Base-by-base conservation (phyloP, 2,329 filamentous ascomycete species). In the Arthroderma sp. region DNA sequence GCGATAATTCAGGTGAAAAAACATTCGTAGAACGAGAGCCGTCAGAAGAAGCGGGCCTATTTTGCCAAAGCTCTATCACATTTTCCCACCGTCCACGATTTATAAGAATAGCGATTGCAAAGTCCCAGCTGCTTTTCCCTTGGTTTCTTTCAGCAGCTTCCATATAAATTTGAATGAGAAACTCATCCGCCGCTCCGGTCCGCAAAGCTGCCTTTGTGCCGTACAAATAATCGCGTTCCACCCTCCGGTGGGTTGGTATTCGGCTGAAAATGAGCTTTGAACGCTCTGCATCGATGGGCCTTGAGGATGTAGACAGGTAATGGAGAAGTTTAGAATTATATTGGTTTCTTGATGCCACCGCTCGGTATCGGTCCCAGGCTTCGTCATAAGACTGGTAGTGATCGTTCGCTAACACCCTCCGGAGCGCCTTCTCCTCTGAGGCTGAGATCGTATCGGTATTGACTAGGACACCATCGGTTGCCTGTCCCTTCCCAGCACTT, bases 181-280 rank as follows among this genome's bases (percentile, higher is more conserved):
- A 52, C 2, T 62, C 60, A 9, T 64, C 47, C 47, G 66, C 58
- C 15, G 62, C 55, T 10, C 68, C 56, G n/a, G 52, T 55, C 28
- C 48, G 38, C 10, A 74, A 50, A 47, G 69, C 64, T 22, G 72
- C 66, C 37, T 60, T 59, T 22, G 71, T 63, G 28, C 68, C 62
- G 36, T 61, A 55, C 42, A 62, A 54, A 53, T 74, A 77, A 43
- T 71, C 66, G 4, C 60, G 57, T 5, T 58, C 51, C 2, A 59
- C 62, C 28, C 70, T 66, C 33, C 62, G 44, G 6, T 60, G 44
- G 1, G 48, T 27, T 3, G 62, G 54, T 28, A 74, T 63, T 3
- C 51, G 46, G 29, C 67, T 54, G 52, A 77, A 77, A 6, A 77
- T 48, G n/a, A 60, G 49, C 40, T 68, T 59, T 11, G 64, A 59